phyloP scores from a whole-genome alignment of 768 basidiomycete genomes.

The Collybiopsis luxurians region DNA sequence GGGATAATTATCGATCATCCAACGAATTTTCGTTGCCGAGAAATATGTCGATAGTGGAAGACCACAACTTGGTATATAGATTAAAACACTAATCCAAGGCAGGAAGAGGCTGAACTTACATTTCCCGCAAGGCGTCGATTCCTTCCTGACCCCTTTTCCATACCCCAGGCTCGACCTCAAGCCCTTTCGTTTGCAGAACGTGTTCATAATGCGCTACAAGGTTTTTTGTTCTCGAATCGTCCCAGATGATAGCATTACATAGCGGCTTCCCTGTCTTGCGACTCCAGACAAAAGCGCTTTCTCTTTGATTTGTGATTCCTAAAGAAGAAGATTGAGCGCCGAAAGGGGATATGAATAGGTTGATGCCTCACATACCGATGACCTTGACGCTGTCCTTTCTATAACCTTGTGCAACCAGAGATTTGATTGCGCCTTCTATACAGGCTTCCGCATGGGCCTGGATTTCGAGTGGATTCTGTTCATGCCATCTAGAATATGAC shows the following conservation, averaged over 20 bases:
- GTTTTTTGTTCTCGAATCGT: slow-evolving; percentile 86
- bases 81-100: too few relatives aligned
- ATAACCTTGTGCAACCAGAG: slow-evolving; percentile 76
- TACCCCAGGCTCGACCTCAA: slow-evolving; percentile 64
- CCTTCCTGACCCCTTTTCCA: slow-evolving; percentile 74
- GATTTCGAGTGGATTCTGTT: slow-evolving; percentile 87
- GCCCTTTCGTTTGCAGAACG: slow-evolving; percentile 67
- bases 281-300: slow-evolving; percentile 94
- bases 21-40: slow-evolving; percentile 92
- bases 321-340: slow-evolving; percentile 30
- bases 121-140: slow-evolving; percentile 56
- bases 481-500: slow-evolving; percentile 68
- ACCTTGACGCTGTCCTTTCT: slow-evolving; percentile 80
- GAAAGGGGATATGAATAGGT: slow-evolving; percentile 28
- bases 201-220: slow-evolving; percentile 78
- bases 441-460: slow-evolving; percentile 71
- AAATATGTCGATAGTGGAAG: slow-evolving; percentile 96
- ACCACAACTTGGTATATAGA: slow-evolving; percentile 89
- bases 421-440: slow-evolving; percentile 67
- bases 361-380: slow-evolving; percentile 97
- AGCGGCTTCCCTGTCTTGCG: slow-evolving; percentile 85
- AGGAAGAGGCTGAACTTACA: too few relatives aligned
- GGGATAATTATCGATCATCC: slow-evolving; percentile 90
- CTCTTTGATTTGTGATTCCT: slow-evolving; percentile 97
- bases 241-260: slow-evolving; percentile 93